These are phyloP conservation scores for Phytophthora cryptogea DNA, from an alignment of 352 stramenopile species.

Conservation along the genomic window DNA sequence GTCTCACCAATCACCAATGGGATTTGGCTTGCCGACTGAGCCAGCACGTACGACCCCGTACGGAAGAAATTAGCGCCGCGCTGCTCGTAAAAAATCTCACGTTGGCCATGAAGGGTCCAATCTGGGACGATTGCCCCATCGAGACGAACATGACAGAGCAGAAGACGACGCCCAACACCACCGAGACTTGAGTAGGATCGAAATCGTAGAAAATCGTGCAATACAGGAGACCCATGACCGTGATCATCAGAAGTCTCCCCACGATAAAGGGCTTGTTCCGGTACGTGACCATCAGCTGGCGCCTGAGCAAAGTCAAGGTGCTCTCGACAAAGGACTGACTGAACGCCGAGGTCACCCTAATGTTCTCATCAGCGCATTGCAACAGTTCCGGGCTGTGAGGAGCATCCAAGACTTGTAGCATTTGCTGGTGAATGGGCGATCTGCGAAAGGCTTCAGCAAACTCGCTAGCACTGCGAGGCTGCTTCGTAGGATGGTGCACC, in stretches of 20 bases:
- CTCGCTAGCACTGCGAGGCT: constrained; percentile 24
- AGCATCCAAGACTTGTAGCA: constrained; percentile 8
- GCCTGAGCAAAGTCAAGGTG: constrained; percentile 31
- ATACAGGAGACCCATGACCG: constrained; percentile 35
- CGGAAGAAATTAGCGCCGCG: constrained; percentile 68
- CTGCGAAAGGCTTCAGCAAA: constrained; percentile 34
- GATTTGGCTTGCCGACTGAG: constrained; percentile 23
- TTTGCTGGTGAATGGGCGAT: constrained; percentile 9
- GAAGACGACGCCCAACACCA: constrained; percentile 70
- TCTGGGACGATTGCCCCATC: constrained; percentile 55
- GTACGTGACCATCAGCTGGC: constrained; percentile 59
- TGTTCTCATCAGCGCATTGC: constrained; percentile 19
- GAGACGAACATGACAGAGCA: constrained; percentile 66
- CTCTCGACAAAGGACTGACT: constrained; percentile 30
- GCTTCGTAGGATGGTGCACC: constrained; percentile 1
- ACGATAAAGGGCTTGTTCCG: constrained; percentile 34
- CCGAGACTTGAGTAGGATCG: constrained; percentile 22
- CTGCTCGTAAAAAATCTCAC: constrained; percentile 83
- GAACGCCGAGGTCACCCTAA: constrained; percentile 30
- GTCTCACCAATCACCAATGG: constrained; percentile 45
- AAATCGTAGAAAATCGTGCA: constrained; percentile 36
- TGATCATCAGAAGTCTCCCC: constrained; percentile 30
- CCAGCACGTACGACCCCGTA: constrained; percentile 59
- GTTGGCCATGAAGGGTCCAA: constrained; percentile 72
- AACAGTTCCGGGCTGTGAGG: constrained; percentile 18